Conservation (phyloP, 1,139 yeast species). For the Taphrina populina region DNA sequence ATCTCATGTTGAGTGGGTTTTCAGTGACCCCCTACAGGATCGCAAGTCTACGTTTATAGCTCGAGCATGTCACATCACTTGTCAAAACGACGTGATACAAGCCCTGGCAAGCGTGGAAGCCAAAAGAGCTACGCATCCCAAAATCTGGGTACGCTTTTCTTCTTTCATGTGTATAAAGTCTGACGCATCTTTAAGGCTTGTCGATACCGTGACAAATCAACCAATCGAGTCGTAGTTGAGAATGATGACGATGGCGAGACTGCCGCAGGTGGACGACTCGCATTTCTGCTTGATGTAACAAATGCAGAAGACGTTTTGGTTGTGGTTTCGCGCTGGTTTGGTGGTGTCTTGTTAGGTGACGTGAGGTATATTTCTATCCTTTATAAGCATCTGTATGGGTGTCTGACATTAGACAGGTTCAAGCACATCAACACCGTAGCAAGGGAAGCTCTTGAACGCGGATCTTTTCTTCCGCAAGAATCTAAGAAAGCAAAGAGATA, state of each 20-base stretch:
- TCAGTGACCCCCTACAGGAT: constrained; percentile 74
- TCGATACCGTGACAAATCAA: constrained; percentile 12
- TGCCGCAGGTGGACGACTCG: constrained; percentile 69
- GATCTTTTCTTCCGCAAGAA: constrained; percentile 49
- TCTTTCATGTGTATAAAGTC: constrained; percentile 53
- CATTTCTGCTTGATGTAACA: constrained; percentile 50
- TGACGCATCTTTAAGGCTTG: constrained; percentile 41
- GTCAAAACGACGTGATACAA: constrained; percentile 64
- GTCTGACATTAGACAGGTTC: constrained; percentile 47
- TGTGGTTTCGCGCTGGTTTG: constrained; percentile 89
- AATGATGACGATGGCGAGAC: constrained; percentile 97
- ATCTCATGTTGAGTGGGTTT: constrained; percentile 54
- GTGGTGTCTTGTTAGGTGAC: constrained; percentile 88
- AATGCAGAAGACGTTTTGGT: constrained; percentile 84
- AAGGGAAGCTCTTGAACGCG: constrained; percentile 72
- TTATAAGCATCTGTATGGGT: background rate
- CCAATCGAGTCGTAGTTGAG: constrained; percentile 58
- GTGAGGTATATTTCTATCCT: constrained; percentile 51
- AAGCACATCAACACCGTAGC: constrained; percentile 90
- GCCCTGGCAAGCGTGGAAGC: constrained; percentile 54
- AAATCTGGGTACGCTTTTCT: constrained; percentile 83
- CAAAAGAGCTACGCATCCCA: constrained; percentile 60
- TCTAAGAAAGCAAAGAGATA: constrained; percentile 37
- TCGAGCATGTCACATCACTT: constrained; percentile 60
- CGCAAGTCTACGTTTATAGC: constrained; percentile 85